Base-by-base conservation (phyloP, 805 yeast species). In the Wickerhamiella cacticola region DNA sequence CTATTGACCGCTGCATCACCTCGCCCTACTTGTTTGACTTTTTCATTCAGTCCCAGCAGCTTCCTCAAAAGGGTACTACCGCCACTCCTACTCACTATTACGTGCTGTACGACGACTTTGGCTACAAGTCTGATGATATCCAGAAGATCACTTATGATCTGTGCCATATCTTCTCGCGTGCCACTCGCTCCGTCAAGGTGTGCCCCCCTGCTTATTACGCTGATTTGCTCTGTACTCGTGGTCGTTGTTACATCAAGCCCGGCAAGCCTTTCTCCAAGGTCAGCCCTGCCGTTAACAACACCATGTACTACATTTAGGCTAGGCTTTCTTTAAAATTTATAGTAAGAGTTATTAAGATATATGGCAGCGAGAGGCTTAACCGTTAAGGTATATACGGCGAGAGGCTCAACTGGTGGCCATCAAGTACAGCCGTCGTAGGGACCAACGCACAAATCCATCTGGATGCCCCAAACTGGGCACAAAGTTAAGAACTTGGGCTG, bases 281-380 rank as follows among this genome's bases (percentile, higher is more conserved):
- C 89, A 82, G 62, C 72, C 85, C 9, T 2, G 35, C 19, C 9
- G 34, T 44, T 16, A 21, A 34, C 34, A 35, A 44, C 35, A 44
- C 47, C 15, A 44, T 44, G 47, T 44, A 35, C 47, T 44, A 44
- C 35, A 44, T 44, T 19, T 44, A 25, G 26, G 19, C 22, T 24
- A 15, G 15, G 23, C 13, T 25, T 25, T 7, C 9, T 10, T 25
- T 25, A 25, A n/a, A n/a, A n/a, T 12, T n/a, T 31, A 15, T 28
- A 28, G 33, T 28, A 28, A 28, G 33, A 28, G 10, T 28, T 28
- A 28, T 28, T 8, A 25, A 25, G 28, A 25, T 25, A 25, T 25
- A 25, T 25, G n/a, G n/a, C n/a, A n/a, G n/a, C n/a, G n/a, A n/a
- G n/a, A n/a, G n/a, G n/a, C n/a, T n/a, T n/a, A n/a, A n/a, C n/a